Evolutionary conservation across 108 stramenopile genomes (phyloP), one percentile per base, ranked within the genome.

Genomic region (Skeletonema potamos): DNA sequence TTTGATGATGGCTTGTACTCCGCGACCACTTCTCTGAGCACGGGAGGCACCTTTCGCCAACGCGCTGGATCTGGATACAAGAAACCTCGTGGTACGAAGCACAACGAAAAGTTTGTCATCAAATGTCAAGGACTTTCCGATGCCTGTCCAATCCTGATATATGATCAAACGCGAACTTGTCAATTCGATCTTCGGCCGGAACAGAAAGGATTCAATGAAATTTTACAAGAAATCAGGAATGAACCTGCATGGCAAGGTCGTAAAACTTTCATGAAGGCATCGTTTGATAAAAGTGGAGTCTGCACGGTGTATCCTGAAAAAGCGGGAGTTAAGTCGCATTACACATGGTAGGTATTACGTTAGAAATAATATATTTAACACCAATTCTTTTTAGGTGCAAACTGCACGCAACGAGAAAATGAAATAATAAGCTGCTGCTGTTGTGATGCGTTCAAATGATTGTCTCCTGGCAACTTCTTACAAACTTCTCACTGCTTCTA

Each of bases 401-500:
- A 51, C 48, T 18, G 48, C 48, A 51, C 48, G 22, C n/a, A 51
- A 41, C 13, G 39, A 41, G 13, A n/a, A 4, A 51, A 51, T 24
- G 22, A 51, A 51, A 51, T 24, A 51, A 51, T 24, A 24, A 51
- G 48, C 18, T 1, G 48, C 6, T 34, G 34, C 7, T 51, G 22
- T 1, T 51, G 48, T 51, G 22, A 24, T 51, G 22, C 18, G 18
- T 22, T 51, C 48, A 22, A 51, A 51, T 24, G 48, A 22, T 51
- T 51, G 48, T 24, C 18, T 6, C 46, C 20, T 39, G 39, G 22
- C 48, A 51, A 51, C 48, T 1, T 41, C 57, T 55, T 44, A 62
- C 48, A 78, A 66, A 66, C 77, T 71, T 58, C 71, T 78, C n/a
- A 78, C 77, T 36, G 77, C 77, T 20, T 44, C 70, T 17, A 78